These are phyloP conservation scores for Tranzscheliella williamsii DNA, from an alignment of 1,284 basidiomycete species.

Conservation along the genomic window DNA sequence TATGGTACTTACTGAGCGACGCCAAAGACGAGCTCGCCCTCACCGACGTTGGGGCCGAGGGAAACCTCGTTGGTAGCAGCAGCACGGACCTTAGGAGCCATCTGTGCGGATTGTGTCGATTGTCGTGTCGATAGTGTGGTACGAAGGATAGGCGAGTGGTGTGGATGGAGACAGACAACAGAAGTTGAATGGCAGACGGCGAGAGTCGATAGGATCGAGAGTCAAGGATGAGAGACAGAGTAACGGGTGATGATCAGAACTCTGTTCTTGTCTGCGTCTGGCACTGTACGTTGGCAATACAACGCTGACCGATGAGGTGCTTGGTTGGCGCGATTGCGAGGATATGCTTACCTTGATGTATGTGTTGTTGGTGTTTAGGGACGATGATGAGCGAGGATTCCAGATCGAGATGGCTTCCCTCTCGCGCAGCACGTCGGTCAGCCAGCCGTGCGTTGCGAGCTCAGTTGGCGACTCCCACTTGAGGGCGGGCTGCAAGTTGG, in stretches of 20 bases:
- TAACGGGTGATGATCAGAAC: too few relatives aligned
- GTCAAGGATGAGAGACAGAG: too few relatives aligned
- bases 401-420: constrained; percentile 6
- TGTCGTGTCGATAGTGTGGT: neutral
- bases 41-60: constrained; percentile 60
- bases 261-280: too few relatives aligned
- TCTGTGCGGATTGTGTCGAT: constrained; percentile 26
- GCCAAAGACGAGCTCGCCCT: constrained; percentile 61
- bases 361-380: constrained; percentile 32
- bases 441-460: too few relatives aligned
- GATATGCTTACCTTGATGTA: constrained; percentile 37
- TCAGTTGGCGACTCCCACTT: too few relatives aligned
- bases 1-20: constrained; percentile 55
- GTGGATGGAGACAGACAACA: neutral
- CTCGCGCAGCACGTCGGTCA: neutral
- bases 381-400: constrained; percentile 13
- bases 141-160: too few relatives aligned
- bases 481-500: too few relatives aligned
- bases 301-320: too few relatives aligned
- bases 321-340: too few relatives aligned
- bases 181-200: neutral
- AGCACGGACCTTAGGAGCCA: constrained; percentile 59
- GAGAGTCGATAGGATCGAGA: too few relatives aligned
- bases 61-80: constrained; percentile 54
- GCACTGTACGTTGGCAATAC: too few relatives aligned